Evolutionary conservation across 345 rosid genomes (phyloP), one percentile per base, ranked within the genome.

Genomic region (Acer negundo): DNA sequence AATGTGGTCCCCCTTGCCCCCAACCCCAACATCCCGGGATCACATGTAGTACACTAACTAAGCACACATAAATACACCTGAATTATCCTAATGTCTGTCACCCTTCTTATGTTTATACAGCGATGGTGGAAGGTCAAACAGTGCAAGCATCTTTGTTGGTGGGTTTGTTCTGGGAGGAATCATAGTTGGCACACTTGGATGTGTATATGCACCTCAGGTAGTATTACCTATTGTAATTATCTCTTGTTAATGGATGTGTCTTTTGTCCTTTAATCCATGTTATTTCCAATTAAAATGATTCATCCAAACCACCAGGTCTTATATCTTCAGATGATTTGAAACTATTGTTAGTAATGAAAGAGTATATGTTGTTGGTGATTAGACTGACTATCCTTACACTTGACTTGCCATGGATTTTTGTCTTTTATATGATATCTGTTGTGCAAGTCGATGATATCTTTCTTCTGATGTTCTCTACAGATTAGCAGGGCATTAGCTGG

Each of bases 151-250:
- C 73, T 95, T 95, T 80, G 91, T 93, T 53, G 98, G 99, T 77
- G 98, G 96, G 62, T 95, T 95, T 81, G 90, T 95, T 76, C 82
- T 93, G 84, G 98, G 99, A 40, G 98, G 97, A 80, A 85, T 93
- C 31, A 80, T 93, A 76, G 91, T 92, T 46, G 99, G 97, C 58
- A 87, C 99, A 58, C 97, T 95, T 73, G 99, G 99, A 76, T 92
- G 98, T 83, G 98, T 93, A 38, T 95, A 87, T 70, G 98, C 99
- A 22, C 97, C 99, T 62, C 97, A 95, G 97, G 99, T 95, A 7
- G 68, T 77, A 22, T 67, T 75, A 12, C 55, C 16, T 35, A 4
- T 66, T 56, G 10, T 10, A 62, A 56, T 44, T 35, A 44, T 40
- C 20, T 70, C 73, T 63, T 77, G 72, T 73, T 76, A 66, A 79